Evolutionary conservation across 2,329 filamentous ascomycete genomes (phyloP).

Genomic region (Xylariaceae sp.): DNA sequence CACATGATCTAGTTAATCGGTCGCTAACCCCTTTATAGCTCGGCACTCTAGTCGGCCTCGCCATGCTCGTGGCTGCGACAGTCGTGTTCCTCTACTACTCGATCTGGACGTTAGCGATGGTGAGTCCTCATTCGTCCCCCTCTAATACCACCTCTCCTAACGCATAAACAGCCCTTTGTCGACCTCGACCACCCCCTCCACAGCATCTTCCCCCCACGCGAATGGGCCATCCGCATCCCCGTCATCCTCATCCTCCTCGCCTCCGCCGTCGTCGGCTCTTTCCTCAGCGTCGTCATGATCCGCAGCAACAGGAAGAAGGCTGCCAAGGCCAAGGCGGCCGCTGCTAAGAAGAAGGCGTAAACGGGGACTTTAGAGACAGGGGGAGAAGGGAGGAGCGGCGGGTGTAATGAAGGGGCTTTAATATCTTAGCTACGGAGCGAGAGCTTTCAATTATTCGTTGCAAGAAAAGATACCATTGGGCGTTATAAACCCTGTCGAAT

Average conservation of each 20-base stretch:
- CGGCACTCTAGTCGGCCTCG: conserved; percentile 71
- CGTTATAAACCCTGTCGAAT: not conserved
- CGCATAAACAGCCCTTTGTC: conserved; percentile 74
- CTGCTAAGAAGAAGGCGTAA: conserved; percentile 76
- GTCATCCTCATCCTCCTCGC: conserved; percentile 92
- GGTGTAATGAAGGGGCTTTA: not conserved
- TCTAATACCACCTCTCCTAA: not conserved
- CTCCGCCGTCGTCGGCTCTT: conserved; percentile 90
- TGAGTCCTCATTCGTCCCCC: conserved; percentile 39
- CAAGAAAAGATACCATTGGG: not conserved
- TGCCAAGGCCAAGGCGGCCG: conserved; percentile 78
- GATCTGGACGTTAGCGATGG: conserved; percentile 96
- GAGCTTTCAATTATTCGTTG: too few species aligned
- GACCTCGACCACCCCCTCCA: conserved; percentile 91
- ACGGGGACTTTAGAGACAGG: not conserved
- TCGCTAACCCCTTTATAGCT: conserved; percentile 52
- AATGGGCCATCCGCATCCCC: conserved; percentile 97
- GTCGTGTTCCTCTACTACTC: conserved; percentile 81
- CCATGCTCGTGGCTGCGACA: conserved; percentile 62
- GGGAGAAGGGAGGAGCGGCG: not conserved
- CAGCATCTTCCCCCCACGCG: conserved; percentile 89
- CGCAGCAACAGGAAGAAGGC: conserved; percentile 97
- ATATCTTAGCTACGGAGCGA: not conserved
- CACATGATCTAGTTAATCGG: too few species aligned
- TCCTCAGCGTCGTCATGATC: conserved; percentile 97